Evolutionary conservation across 306 rosid genomes (phyloP).

Genomic region (Ormosia emarginata): DNA sequence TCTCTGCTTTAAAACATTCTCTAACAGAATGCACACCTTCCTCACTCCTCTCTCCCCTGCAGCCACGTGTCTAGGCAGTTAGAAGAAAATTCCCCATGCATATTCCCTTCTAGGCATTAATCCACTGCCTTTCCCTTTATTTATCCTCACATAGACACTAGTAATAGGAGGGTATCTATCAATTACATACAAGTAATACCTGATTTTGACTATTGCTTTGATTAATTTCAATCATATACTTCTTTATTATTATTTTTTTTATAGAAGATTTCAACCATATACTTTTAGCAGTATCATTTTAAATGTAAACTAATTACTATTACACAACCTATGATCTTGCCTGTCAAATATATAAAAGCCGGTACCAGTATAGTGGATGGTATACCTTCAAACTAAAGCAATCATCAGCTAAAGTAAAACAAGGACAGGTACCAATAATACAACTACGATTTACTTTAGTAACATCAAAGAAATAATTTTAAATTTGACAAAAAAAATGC

Average conservation of each 20-base stretch:
- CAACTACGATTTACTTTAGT: neutral
- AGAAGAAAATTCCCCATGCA: too few species aligned
- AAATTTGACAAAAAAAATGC: neutral
- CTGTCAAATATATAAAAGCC: neutral
- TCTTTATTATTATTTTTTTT: neutral
- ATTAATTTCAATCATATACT: neutral
- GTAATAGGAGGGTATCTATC: too few species aligned
- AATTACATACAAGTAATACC: neutral
- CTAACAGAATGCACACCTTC: too few species aligned
- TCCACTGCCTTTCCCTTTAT: too few species aligned
- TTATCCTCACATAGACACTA: too few species aligned
- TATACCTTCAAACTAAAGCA: neutral
- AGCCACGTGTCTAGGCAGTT: too few species aligned
- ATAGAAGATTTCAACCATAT: neutral
- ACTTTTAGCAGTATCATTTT: neutral
- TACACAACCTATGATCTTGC: neutral
- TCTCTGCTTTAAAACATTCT: too few species aligned
- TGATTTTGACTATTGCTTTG: neutral
- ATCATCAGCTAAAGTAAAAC: neutral
- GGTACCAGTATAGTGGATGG: neutral
- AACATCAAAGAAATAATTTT: neutral
- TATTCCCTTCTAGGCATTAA: too few species aligned
- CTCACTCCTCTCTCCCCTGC: neutral
- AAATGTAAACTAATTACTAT: neutral
- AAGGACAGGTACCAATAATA: neutral